Evolutionary conservation across 345 rosid species (phyloP).

Genomic region (Psidium guajava): DNA sequence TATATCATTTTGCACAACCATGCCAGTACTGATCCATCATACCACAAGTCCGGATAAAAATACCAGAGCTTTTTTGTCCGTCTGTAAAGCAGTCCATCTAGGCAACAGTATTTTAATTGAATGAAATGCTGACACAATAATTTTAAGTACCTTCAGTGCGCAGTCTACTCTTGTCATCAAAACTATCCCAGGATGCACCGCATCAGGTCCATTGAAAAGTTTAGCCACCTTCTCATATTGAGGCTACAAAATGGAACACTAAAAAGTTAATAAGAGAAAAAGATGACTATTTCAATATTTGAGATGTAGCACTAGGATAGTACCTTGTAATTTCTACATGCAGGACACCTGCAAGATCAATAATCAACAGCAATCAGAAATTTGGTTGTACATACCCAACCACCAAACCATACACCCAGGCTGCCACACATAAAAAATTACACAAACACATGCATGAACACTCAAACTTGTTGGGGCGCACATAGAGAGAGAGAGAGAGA

Average conservation of each 20-base stretch:
- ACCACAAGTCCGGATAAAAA: not conserved
- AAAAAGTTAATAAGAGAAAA: not conserved
- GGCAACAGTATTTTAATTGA: not conserved
- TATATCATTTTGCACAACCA: not conserved
- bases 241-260: slow-evolving; percentile 43
- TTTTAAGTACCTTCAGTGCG: slow-evolving; percentile 57
- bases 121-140: not conserved
- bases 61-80: not conserved
- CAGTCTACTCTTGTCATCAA: slow-evolving; percentile 95
- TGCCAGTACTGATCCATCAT: not conserved
- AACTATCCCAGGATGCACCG: slow-evolving; percentile 70
- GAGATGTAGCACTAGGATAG: not conserved
- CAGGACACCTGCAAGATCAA: slow-evolving; percentile 79
- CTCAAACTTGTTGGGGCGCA: not conserved
- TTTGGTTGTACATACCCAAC: not conserved
- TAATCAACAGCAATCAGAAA: slow-evolving; percentile 1
- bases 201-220: slow-evolving; percentile 83
- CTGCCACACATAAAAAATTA: not conserved
- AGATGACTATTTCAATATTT: not conserved
- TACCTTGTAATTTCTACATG: slow-evolving; percentile 99
- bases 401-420: not conserved
- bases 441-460: not conserved
- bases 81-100: not conserved
- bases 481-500: not conserved
- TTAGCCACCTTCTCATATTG: slow-evolving; percentile 93